A percentile compares a stretch with the other conserved stretches of the same genome.
These are phyloP conservation scores for Hypoxylon sp. DNA, from an alignment of 2,329 filamentous ascomycete genomes.

Conservation along the genomic window DNA sequence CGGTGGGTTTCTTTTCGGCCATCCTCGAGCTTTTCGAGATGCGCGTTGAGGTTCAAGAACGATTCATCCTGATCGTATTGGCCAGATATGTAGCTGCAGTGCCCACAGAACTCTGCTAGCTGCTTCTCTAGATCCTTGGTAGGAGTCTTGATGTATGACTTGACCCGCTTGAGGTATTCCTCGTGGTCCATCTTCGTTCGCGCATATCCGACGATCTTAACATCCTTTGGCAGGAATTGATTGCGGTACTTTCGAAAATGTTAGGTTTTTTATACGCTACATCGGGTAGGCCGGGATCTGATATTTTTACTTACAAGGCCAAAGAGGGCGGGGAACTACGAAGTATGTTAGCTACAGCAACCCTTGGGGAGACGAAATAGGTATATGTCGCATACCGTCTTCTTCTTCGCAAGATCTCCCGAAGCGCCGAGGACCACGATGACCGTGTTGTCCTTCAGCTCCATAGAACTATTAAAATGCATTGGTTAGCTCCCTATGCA, in stretches of 20 bases:
- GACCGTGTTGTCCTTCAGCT: conserved; percentile 98
- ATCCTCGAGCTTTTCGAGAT: conserved; percentile 88
- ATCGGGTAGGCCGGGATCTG: conserved; percentile 15
- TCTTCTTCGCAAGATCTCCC: conserved; percentile 99
- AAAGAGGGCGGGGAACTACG: conserved; percentile 94
- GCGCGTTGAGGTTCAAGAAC: conserved; percentile 86
- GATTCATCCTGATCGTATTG: conserved; percentile 98
- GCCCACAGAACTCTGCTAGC: conserved; percentile 86
- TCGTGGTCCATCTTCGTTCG: conserved; percentile 99
- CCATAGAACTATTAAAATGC: conserved; percentile 75
- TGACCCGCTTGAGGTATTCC: conserved; percentile 94
- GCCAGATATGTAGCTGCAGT: conserved; percentile 95
- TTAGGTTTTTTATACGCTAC: conserved; percentile 44
- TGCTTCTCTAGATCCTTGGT: conserved; percentile 98
- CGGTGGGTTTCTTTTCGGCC: conserved; percentile 87
- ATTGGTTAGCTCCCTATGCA: conserved; percentile 56
- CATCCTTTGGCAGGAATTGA: conserved; percentile 97
- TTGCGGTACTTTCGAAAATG: conserved; percentile 82
- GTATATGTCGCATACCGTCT: conserved; percentile 78
- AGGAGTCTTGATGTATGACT: conserved; percentile 98
- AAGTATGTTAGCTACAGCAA: conserved; percentile 51
- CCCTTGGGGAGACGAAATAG: conserved; percentile 14
- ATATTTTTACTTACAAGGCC: conserved; percentile 81
- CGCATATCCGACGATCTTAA: conserved; percentile 98
- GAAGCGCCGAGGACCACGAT: conserved; percentile 98